phyloP scores from a whole-genome alignment of 176 grass and related monocot genomes.

The Panicum miliaceum region DNA sequence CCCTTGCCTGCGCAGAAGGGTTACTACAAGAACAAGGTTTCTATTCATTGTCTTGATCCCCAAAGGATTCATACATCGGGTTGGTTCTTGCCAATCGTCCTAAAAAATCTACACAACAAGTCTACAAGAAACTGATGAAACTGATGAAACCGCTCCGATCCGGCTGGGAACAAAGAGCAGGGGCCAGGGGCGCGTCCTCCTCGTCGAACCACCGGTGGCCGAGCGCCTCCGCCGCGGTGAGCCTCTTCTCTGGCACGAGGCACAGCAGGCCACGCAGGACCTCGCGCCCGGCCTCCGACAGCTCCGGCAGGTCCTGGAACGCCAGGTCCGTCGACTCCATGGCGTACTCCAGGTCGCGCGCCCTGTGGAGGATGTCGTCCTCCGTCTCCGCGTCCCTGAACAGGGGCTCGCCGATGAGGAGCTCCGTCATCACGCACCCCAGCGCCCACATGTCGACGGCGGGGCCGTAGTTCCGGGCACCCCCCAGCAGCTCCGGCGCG shows the following conservation, averaged over 20 bases:
- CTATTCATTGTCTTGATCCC: background rate
- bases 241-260: background rate
- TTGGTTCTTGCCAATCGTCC: background rate
- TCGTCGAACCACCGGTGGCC: constrained; percentile 13
- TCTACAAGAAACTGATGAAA: background rate
- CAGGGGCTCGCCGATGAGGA: constrained; percentile 9
- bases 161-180: background rate
- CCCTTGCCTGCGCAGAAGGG: no score
- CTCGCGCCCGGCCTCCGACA: constrained; percentile 30
- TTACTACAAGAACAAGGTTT: no score
- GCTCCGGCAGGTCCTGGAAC: background rate
- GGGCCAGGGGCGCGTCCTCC: background rate
- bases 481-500: constrained; percentile 15
- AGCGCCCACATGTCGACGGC: constrained; percentile 37
- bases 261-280: constrained; percentile 47
- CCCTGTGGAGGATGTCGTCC: background rate
- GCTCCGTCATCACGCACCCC: constrained; percentile 19
- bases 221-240: constrained; percentile 1
- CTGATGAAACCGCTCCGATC: no score
- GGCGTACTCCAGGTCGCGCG: background rate
- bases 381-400: constrained; percentile 5
- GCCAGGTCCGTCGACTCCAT: background rate
- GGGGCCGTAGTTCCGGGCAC: background rate
- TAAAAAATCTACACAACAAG: background rate
- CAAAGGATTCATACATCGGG: background rate